Percentiles rank a stretch among this genome's conserved stretches.
These are phyloP conservation scores for Solanum bukasovii DNA, from an alignment of 257 asterid species.

Conservation along the genomic window DNA sequence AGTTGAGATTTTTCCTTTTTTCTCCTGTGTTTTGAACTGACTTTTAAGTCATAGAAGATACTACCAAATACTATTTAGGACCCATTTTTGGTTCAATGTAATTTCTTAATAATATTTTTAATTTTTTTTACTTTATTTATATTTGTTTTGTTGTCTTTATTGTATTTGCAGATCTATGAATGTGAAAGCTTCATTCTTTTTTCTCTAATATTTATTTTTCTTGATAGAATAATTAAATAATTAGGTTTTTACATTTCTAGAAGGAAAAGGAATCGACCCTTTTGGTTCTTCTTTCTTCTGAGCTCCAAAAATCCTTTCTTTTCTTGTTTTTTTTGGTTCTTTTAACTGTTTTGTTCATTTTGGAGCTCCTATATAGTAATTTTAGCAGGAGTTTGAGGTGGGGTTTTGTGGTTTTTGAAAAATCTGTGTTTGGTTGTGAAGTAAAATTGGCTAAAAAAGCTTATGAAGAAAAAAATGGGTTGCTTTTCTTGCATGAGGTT, in stretches of 20 bases:
- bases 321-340: neutral
- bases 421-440: neutral
- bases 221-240: neutral
- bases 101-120: neutral
- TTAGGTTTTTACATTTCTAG: neutral
- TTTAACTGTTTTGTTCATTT: neutral
- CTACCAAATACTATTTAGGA: neutral
- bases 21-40: neutral
- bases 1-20: neutral
- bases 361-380: neutral
- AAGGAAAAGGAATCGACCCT: neutral
- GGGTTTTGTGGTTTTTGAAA: neutral
- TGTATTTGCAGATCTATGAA: slow-evolving; percentile 11
- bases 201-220: neutral
- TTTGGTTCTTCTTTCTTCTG: neutral
- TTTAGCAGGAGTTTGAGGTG: neutral
- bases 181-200: neutral
- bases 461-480: slow-evolving; percentile 13
- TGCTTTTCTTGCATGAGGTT: slow-evolving; percentile 48
- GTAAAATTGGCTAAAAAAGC: neutral
- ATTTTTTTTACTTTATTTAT: neutral
- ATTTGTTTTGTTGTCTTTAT: slow-evolving; percentile 1
- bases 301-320: neutral
- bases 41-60: neutral
- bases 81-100: slow-evolving; percentile 1